Conservation (phyloP, 805 yeast genomes). For the Candida peoriensis region DNA sequence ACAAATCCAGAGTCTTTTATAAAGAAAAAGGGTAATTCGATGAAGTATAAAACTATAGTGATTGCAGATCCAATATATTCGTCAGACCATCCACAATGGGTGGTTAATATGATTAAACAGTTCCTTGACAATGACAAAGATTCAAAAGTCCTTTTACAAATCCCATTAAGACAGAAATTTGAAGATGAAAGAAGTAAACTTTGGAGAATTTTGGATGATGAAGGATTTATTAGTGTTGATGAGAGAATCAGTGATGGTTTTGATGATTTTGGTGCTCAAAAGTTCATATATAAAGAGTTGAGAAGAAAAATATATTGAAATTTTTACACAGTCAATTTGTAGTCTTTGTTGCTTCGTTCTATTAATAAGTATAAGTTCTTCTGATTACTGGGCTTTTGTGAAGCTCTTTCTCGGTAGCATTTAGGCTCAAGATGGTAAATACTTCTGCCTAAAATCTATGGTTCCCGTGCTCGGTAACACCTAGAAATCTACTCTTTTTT, state of each 20-base stretch:
- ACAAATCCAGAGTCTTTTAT: constrained; percentile 43
- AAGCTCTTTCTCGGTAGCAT: too few relatives aligned
- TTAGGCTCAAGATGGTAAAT: too few relatives aligned
- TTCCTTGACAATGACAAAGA: constrained; percentile 34
- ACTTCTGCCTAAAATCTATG: too few relatives aligned
- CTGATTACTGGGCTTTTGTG: too few relatives aligned
- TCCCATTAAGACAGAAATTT: constrained; percentile 69
- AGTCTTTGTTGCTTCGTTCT: too few relatives aligned
- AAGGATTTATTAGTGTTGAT: constrained; percentile 24
- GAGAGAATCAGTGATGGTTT: constrained; percentile 45
- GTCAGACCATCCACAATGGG: constrained; percentile 70
- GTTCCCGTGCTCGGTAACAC: too few relatives aligned
- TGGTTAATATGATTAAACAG: constrained; percentile 50
- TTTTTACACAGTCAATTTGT: too few relatives aligned
- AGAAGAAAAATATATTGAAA: too few relatives aligned
- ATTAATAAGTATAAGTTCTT: too few relatives aligned
- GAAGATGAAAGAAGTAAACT: constrained; percentile 58
- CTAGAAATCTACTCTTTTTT: too few relatives aligned
- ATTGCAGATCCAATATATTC: constrained; percentile 91
- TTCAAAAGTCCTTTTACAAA: constrained; percentile 57
- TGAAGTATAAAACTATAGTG: constrained; percentile 53
- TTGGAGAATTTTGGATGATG: constrained; percentile 47
- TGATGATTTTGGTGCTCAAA: constrained; percentile 81
- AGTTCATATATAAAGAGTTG: constrained; percentile 41
- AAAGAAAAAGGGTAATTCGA: constrained; percentile 24